phyloP scores from a whole-genome alignment of 352 stramenopile genomes.

The Pythium aquatile region DNA sequence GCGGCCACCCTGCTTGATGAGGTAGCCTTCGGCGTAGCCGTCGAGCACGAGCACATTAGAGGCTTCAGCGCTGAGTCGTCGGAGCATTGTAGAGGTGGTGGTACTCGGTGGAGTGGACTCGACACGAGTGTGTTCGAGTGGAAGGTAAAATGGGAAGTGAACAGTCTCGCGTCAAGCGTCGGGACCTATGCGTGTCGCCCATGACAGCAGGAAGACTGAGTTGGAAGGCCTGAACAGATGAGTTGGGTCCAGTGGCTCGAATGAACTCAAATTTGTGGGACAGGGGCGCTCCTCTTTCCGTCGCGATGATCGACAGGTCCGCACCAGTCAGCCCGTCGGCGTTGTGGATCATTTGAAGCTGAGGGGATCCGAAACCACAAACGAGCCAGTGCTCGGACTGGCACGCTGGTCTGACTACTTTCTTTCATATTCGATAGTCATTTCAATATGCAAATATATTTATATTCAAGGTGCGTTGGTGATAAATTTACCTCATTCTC shows the following conservation, averaged over 20 bases:
- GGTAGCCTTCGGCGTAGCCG: slow-evolving; percentile 66
- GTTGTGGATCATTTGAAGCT: slow-evolving; percentile 1
- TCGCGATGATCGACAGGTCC: not conserved
- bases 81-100: not conserved
- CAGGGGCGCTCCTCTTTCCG: not conserved
- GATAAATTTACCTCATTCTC: no score
- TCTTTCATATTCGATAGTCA: not conserved
- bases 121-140: not conserved
- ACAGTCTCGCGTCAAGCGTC: not conserved
- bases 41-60: slow-evolving; percentile 48
- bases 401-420: slow-evolving; percentile 2
- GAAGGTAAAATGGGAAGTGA: slow-evolving; percentile 1
- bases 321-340: not conserved
- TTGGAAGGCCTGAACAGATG: slow-evolving; percentile 1
- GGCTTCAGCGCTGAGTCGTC: slow-evolving; percentile 1
- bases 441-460: not conserved
- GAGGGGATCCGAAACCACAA: not conserved
- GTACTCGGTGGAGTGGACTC: slow-evolving; percentile 3
- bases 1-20: slow-evolving; percentile 61
- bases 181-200: not conserved
- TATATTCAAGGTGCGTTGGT: not conserved
- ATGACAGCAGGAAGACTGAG: not conserved
- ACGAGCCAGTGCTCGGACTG: not conserved
- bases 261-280: slow-evolving; percentile 5
- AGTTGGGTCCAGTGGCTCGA: slow-evolving; percentile 1